A percentile compares a stretch with the other conserved stretches of the same genome.
Evolutionary conservation across 441 rosid species (phyloP).

Genomic region (Erysimum pusillum): DNA sequence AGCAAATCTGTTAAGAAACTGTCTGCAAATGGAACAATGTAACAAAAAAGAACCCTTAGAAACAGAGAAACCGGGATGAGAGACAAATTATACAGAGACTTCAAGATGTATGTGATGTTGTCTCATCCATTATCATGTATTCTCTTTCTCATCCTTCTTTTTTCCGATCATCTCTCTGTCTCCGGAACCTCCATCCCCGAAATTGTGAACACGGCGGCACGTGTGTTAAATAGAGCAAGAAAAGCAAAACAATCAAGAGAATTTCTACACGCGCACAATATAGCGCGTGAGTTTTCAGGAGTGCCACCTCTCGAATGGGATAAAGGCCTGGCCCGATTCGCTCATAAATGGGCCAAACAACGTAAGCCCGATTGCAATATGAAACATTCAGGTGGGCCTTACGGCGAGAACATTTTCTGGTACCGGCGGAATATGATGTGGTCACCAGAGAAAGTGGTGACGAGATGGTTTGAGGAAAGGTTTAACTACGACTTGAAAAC

Average conservation of each 20-base stretch:
- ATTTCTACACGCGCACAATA: conserved; percentile 59
- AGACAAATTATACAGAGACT: conserved; percentile 3
- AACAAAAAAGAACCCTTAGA: not conserved
- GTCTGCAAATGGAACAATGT: not conserved
- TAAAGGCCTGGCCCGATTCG: conserved; percentile 49
- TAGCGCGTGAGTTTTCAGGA: conserved; percentile 40
- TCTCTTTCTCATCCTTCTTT: conserved; percentile 20
- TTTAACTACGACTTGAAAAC: conserved; percentile 34
- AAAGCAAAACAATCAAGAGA: conserved; percentile 11
- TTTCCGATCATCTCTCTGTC: not conserved
- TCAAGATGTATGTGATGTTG: conserved; percentile 21
- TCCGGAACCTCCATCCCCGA: not conserved
- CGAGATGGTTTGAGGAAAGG: conserved; percentile 54
- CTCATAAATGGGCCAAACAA: conserved; percentile 52
- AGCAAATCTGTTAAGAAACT: not conserved
- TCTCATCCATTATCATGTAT: conserved; percentile 36
- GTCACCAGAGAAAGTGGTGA: conserved; percentile 54
- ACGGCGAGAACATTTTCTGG: conserved; percentile 72
- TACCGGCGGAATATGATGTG: conserved; percentile 45
- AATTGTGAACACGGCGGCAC: conserved; percentile 10
- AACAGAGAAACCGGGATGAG: conserved; percentile 18
- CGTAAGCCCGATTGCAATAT: conserved; percentile 52
- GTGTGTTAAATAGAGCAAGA: conserved; percentile 28
- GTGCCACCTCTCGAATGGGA: conserved; percentile 59
- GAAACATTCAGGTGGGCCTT: conserved; percentile 55